Base-by-base conservation (phyloP, 2,329 filamentous ascomycete genomes). In the Sphaerostilbella broomeana region DNA sequence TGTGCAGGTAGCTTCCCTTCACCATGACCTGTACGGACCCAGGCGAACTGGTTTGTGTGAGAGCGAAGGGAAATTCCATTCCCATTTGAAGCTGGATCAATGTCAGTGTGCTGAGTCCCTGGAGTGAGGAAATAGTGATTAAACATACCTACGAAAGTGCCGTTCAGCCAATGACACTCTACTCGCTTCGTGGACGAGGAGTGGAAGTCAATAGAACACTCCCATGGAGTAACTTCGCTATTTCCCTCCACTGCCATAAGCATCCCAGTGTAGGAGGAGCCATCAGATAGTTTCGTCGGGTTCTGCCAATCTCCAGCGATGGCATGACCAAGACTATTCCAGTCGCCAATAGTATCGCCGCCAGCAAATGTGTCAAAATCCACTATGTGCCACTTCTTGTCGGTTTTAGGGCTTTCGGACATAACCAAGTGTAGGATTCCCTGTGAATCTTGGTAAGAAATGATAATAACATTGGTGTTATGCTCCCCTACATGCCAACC, bases 261-360 rank as follows among this genome's bases (percentile, higher is more conserved):
- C 4, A 53, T 22, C 9, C 30, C 20, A 11, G 22, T 42, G n/a
- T n/a, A n/a, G 7, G 38, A 24, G 8, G 19, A 32, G 3, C 25
- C 33, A 7, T 40, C 25, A 3, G 18, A 7, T 5, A 35, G 20
- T 4, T n/a, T 28, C 6, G 6, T 22, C 4, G 11, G 13, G 4
- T 24, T 26, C 4, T 31, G 38, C 49, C 48, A 49, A 25, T 50
- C 46, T 12, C 47, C 50, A 2, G 47, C 45, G 10, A 52, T 35
- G 3, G 51, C 43, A 28, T 49, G 49, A 5, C 44, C 46, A 7
- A 48, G 31, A 8, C 30, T 5, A 8, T 44, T 46, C 16, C 45
- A 46, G 20, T 44, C 30, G 1, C 47, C 51, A 2, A 48, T 24
- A 1, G 38, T 38, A 11, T 44, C 29, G 1, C 27, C n/a, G 9